phyloP scores from a whole-genome alignment of 805 yeast genomes.

The Kurtzmaniella cleridarum region DNA sequence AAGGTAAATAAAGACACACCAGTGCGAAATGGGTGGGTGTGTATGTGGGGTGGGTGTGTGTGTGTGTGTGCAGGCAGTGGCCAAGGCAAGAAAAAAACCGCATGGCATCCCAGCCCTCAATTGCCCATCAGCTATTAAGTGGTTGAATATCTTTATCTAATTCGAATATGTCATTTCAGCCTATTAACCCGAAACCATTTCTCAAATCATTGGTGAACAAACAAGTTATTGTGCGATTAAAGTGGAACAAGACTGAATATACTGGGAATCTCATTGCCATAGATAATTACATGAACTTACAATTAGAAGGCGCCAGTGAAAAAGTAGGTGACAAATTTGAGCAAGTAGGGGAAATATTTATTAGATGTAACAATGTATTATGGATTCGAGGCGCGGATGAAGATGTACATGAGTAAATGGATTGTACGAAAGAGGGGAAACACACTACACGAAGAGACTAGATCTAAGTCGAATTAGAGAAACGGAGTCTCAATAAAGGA shows the following conservation, averaged over 20 bases:
- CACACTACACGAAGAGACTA: too few species aligned
- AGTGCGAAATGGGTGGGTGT: too few species aligned
- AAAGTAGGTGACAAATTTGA: conserved; percentile 35
- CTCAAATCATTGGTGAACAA: conserved; percentile 69
- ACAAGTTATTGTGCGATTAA: conserved; percentile 70
- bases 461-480: too few species aligned
- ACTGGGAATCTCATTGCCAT: conserved; percentile 71
- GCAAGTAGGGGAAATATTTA: conserved; percentile 68
- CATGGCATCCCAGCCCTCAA: too few species aligned
- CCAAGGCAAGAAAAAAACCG: too few species aligned
- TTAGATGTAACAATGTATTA: conserved; percentile 86
- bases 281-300: conserved; percentile 90
- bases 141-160: too few species aligned
- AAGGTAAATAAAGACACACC: too few species aligned
- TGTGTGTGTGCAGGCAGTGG: too few species aligned
- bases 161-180: conserved; percentile 38
- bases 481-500: too few species aligned
- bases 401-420: neutral
- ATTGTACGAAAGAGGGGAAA: too few species aligned
- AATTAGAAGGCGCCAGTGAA: conserved; percentile 53
- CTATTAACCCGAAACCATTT: conserved; percentile 88
- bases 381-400: conserved; percentile 51
- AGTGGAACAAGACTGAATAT: conserved; percentile 89
- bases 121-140: too few species aligned
- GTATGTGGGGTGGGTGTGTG: too few species aligned